Percentiles rank a stretch among this genome's conserved stretches.
Evolutionary conservation across 331 rosid genomes (phyloP).

Genomic region (Phaseolus coccineus): DNA sequence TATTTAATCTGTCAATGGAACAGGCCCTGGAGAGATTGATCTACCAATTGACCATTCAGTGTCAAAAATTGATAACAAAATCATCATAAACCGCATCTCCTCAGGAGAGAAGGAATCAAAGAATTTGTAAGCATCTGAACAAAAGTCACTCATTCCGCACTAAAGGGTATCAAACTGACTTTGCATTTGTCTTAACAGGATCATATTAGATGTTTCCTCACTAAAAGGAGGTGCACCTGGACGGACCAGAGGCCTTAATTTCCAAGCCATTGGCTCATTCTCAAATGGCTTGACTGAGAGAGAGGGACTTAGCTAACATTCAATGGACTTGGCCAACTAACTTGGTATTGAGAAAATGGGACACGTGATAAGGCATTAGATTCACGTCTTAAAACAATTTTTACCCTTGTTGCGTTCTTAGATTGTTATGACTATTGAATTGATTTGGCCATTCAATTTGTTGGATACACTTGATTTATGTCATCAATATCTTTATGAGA

Average conservation of each 20-base stretch:
- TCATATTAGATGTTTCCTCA: conserved; percentile 74
- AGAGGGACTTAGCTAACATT: conserved; percentile 54
- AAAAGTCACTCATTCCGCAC: background rate
- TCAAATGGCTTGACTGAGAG: conserved; percentile 55
- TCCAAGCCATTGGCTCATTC: conserved; percentile 53
- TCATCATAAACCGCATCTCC: conserved; percentile 60
- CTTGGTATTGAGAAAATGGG: conserved; percentile 42
- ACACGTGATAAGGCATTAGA: conserved; percentile 40
- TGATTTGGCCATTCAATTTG: conserved; percentile 32
- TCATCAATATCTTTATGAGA: conserved; percentile 1
- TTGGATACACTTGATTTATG: conserved; percentile 28
- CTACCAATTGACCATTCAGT: conserved; percentile 61
- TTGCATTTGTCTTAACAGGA: conserved; percentile 55
- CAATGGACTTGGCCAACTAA: conserved; percentile 49
- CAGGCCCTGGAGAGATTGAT: conserved; percentile 62
- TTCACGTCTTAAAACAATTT: conserved; percentile 39
- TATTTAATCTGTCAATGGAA: conserved; percentile 46
- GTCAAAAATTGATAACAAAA: conserved; percentile 64
- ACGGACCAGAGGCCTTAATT: conserved; percentile 88
- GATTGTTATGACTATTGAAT: conserved; percentile 51
- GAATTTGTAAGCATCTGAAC: conserved; percentile 64
- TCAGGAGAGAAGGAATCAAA: conserved; percentile 62
- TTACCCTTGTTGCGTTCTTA: conserved; percentile 45
- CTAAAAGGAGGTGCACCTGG: conserved; percentile 93
- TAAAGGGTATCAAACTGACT: background rate